These are phyloP conservation scores for Sutorius eximius DNA, from an alignment of 1,284 basidiomycete genomes.

Conservation along the genomic window DNA sequence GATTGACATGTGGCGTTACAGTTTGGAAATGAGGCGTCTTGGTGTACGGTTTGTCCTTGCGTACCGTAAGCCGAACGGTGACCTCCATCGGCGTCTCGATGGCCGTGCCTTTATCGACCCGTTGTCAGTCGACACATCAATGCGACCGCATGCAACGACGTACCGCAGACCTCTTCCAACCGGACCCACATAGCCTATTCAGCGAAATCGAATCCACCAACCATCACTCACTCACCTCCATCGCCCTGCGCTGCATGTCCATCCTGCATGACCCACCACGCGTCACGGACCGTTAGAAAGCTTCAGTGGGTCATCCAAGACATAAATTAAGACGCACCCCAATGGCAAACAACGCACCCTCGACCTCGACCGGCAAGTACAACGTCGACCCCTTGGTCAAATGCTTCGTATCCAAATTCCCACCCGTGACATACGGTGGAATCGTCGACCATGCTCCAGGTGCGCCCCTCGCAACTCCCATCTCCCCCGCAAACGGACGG, in stretches of 20 bases:
- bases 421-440: slow-evolving; percentile 60
- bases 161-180: slow-evolving; percentile 52
- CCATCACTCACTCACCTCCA: slow-evolving; percentile 43
- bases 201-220: not conserved
- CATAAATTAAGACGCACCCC: slow-evolving; percentile 42
- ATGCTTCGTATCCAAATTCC: slow-evolving; percentile 62
- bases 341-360: slow-evolving; percentile 59
- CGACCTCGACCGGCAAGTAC: slow-evolving; percentile 58
- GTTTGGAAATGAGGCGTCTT: slow-evolving; percentile 58
- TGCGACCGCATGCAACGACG: slow-evolving; percentile 14
- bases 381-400: slow-evolving; percentile 51
- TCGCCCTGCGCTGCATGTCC: slow-evolving; percentile 67
- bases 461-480: slow-evolving; percentile 61
- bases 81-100: slow-evolving; percentile 63
- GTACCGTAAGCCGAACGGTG: slow-evolving; percentile 53
- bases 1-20: slow-evolving; percentile 14
- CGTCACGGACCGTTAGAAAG: not conserved
- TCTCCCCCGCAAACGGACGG: slow-evolving; percentile 59
- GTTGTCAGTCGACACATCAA: not conserved
- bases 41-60: slow-evolving; percentile 56
- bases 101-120: slow-evolving; percentile 46
- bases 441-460: slow-evolving; percentile 58
- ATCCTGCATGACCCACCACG: slow-evolving; percentile 39
- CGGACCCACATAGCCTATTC: not conserved
- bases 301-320: not conserved